Percentiles rank a stretch among this genome's conserved stretches.
Conservation (phyloP, 2,329 filamentous ascomycete species). For the Alternaria dauci region DNA sequence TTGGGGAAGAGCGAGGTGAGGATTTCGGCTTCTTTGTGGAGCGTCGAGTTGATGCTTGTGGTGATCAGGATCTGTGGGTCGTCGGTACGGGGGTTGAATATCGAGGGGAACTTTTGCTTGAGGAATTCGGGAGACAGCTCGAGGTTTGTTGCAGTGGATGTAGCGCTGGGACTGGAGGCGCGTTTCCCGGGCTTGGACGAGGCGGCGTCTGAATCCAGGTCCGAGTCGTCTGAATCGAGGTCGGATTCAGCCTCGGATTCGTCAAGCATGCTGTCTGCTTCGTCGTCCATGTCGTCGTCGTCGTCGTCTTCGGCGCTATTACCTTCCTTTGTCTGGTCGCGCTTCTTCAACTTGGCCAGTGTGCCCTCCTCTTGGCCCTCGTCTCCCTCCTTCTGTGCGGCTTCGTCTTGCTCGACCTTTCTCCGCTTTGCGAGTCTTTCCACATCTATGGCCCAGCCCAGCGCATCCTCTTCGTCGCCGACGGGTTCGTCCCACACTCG, state of each 20-base stretch:
- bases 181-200: constrained; percentile 56
- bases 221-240: constrained; percentile 60
- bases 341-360: constrained; percentile 45
- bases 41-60: constrained; percentile 85
- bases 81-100: constrained; percentile 63
- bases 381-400: constrained; percentile 24
- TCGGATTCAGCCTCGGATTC: constrained; percentile 45
- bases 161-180: constrained; percentile 61
- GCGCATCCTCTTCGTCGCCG: constrained; percentile 53
- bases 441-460: constrained; percentile 57
- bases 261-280: constrained; percentile 76
- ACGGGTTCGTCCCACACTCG: constrained; percentile 79
- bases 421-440: constrained; percentile 55
- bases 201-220: constrained; percentile 58
- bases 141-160: constrained; percentile 66
- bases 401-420: constrained; percentile 53
- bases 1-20: constrained; percentile 85
- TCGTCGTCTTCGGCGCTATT: constrained; percentile 5
- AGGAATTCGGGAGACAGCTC: constrained; percentile 68
- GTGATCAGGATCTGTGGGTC: constrained; percentile 89
- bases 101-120: constrained; percentile 66
- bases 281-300: constrained; percentile 31
- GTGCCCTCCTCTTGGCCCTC: constrained; percentile 42
- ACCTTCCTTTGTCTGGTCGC: constrained; percentile 29
- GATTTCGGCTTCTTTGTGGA: constrained; percentile 82